phyloP scores from a whole-genome alignment of 108 stramenopile genomes.

The Stephanodiscus triporus region DNA sequence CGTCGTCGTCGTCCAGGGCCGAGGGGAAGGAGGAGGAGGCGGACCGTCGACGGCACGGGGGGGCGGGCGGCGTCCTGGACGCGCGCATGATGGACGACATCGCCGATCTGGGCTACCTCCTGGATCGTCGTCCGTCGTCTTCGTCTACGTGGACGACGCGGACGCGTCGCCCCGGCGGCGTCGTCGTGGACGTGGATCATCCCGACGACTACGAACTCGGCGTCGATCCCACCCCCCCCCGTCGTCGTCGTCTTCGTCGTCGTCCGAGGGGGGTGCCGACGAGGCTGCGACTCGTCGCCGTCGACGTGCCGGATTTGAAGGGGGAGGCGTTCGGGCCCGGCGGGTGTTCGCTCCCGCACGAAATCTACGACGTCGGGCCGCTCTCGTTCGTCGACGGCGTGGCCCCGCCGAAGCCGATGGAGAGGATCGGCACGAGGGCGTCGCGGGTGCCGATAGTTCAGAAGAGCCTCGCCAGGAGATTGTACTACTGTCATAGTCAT shows the following conservation, averaged over 20 bases:
- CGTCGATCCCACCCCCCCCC: too few relatives aligned
- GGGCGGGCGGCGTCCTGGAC: slow-evolving; percentile 39
- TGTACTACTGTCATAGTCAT: slow-evolving; percentile 47
- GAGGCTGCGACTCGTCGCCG: slow-evolving; percentile 58
- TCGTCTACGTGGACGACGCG: not conserved
- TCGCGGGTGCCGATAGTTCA: slow-evolving; percentile 55
- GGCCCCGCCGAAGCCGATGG: slow-evolving; percentile 57
- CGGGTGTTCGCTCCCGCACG: slow-evolving; percentile 29
- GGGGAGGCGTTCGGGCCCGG: slow-evolving; percentile 43
- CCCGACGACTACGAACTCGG: slow-evolving; percentile 5
- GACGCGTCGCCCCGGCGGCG: not conserved
- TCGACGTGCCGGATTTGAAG: slow-evolving; percentile 74
- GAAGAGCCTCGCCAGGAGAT: slow-evolving; percentile 63
- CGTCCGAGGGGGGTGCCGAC: slow-evolving; percentile 65
- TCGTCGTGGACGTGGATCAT: not conserved
- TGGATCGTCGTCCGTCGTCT: slow-evolving; percentile 31
- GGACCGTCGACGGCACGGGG: too few relatives aligned
- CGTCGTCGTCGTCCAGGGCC: slow-evolving; percentile 5
- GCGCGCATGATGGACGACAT: slow-evolving; percentile 73
- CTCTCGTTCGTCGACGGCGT: slow-evolving; percentile 52
- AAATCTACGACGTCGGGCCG: slow-evolving; percentile 19
- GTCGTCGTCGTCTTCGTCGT: too few relatives aligned
- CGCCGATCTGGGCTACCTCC: slow-evolving; percentile 66
- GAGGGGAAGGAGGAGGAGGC: slow-evolving; percentile 3
- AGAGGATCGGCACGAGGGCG: slow-evolving; percentile 26